Evolutionary conservation across 805 yeast genomes (phyloP).

Genomic region (Clavispora santaluciae): DNA sequence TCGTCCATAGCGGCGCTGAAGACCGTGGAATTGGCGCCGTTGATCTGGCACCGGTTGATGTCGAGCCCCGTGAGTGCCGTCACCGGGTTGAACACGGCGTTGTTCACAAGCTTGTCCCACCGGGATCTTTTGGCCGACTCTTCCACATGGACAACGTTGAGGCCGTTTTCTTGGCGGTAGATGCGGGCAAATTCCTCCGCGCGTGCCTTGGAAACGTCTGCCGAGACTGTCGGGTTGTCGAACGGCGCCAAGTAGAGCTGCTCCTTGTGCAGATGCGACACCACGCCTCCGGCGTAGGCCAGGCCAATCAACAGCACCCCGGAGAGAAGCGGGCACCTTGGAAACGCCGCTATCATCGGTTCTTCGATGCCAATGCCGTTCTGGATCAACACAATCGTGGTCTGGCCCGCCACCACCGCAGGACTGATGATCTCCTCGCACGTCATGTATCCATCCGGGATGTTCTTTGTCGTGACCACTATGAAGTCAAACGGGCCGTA

Average conservation of each 20-base stretch:
- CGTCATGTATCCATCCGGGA: conserved; percentile 41
- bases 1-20: conserved; percentile 63
- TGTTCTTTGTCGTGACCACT: conserved; percentile 57
- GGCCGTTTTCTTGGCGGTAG: conserved; percentile 20
- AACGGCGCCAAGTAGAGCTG: conserved; percentile 48
- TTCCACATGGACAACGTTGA: conserved; percentile 25
- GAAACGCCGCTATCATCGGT: conserved; percentile 48
- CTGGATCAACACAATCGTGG: conserved; percentile 55
- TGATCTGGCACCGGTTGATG: conserved; percentile 32
- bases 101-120: conserved; percentile 38
- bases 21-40: conserved; percentile 25
- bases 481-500: conserved; percentile 47
- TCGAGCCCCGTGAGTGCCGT: conserved; percentile 32
- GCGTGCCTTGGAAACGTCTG: conserved; percentile 12
- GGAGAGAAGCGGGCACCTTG: conserved; percentile 49
- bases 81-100: conserved; percentile 34
- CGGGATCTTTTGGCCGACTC: conserved; percentile 27
- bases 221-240: conserved; percentile 20
- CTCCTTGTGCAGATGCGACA: conserved; percentile 50
- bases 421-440: conserved; percentile 39
- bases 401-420: conserved; percentile 17
- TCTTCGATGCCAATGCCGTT: conserved; percentile 63
- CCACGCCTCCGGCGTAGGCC: conserved; percentile 42
- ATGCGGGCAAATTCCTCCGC: conserved; percentile 20
- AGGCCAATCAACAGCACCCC: conserved; percentile 65